phyloP scores from a whole-genome alignment of 495 filamentous ascomycete genomes.

The Penicillium manginii region DNA sequence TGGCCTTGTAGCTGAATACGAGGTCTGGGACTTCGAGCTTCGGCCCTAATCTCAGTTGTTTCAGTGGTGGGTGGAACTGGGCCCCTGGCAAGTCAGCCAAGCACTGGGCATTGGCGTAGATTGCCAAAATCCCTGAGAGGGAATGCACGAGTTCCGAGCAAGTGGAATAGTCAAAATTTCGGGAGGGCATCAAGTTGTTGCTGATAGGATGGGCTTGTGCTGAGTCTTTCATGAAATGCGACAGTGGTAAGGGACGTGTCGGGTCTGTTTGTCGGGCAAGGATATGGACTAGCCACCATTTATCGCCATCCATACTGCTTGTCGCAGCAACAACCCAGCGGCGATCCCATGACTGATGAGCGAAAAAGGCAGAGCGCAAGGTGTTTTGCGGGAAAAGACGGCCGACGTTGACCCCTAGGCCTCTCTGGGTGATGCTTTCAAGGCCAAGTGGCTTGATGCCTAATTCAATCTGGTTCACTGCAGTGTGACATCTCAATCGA shows the following conservation, averaged over 20 bases:
- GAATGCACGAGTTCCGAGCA: conserved; percentile 44
- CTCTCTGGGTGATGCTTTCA: conserved; percentile 55
- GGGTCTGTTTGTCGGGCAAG: conserved; percentile 47
- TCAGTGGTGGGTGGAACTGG: conserved; percentile 38
- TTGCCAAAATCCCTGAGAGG: conserved; percentile 44
- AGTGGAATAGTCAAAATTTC: conserved; percentile 30
- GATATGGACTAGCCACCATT: conserved; percentile 74
- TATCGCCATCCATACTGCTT: conserved; percentile 72
- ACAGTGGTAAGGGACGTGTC: conserved; percentile 11
- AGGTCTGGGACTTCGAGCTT: conserved; percentile 42
- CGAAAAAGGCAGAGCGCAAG: conserved; percentile 65
- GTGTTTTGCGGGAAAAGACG: conserved; percentile 62
- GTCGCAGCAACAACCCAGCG: conserved; percentile 72
- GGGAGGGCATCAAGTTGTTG: conserved; percentile 25
- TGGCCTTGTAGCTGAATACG: conserved; percentile 37
- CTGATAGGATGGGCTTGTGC: conserved; percentile 36
- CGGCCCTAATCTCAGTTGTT: conserved; percentile 37
- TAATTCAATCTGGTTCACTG: conserved; percentile 65
- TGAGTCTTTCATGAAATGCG: conserved; percentile 15
- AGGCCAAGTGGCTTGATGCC: conserved; percentile 66
- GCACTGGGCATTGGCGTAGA: conserved; percentile 47
- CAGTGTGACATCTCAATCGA: conserved; percentile 57
- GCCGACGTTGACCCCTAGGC: conserved; percentile 61
- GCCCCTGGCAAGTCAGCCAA: conserved; percentile 37
- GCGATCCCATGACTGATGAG: conserved; percentile 60